Conservation (phyloP, 208 protist species). For the Trypanosoma platydactyli region DNA sequence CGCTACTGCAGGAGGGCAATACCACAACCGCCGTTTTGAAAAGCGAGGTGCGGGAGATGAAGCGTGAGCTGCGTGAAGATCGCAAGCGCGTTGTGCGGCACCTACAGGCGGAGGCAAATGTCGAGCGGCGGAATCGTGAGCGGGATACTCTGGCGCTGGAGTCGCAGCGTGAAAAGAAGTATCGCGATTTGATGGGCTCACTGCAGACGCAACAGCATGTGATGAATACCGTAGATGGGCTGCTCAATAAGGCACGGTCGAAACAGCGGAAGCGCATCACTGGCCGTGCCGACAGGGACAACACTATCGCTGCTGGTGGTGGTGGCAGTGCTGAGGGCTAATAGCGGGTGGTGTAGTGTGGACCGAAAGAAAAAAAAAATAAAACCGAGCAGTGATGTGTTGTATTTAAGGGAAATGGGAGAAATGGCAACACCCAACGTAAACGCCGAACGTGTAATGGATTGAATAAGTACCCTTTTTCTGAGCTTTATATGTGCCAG, state of each 20-base stretch:
- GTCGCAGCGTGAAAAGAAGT: slow-evolving; percentile 51
- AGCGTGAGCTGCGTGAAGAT: slow-evolving; percentile 79
- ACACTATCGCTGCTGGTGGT: slow-evolving; percentile 24
- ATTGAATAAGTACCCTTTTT: background rate
- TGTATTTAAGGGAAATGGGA: background rate
- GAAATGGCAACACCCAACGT: slow-evolving; percentile 8
- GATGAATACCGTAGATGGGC: slow-evolving; percentile 85
- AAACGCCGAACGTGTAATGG: background rate
- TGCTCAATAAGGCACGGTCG: slow-evolving; percentile 61
- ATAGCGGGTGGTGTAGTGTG: background rate
- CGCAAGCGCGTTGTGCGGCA: slow-evolving; percentile 85
- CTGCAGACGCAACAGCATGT: slow-evolving; percentile 85
- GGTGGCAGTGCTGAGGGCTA: background rate
- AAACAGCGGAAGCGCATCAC: slow-evolving; percentile 64
- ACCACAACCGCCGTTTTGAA: slow-evolving; percentile 46
- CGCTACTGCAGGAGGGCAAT: slow-evolving; percentile 59
- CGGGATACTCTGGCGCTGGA: slow-evolving; percentile 41
- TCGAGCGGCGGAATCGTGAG: slow-evolving; percentile 72
- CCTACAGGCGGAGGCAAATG: slow-evolving; percentile 74
- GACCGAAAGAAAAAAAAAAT: background rate
- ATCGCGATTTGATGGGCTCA: slow-evolving; percentile 71
- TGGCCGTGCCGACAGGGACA: slow-evolving; percentile 22
- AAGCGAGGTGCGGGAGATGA: slow-evolving; percentile 65
- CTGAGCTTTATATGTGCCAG: background rate
- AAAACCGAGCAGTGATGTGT: too few species aligned